phyloP scores from a whole-genome alignment of 1,284 basidiomycete genomes.

The Heterobasidion annosum region DNA sequence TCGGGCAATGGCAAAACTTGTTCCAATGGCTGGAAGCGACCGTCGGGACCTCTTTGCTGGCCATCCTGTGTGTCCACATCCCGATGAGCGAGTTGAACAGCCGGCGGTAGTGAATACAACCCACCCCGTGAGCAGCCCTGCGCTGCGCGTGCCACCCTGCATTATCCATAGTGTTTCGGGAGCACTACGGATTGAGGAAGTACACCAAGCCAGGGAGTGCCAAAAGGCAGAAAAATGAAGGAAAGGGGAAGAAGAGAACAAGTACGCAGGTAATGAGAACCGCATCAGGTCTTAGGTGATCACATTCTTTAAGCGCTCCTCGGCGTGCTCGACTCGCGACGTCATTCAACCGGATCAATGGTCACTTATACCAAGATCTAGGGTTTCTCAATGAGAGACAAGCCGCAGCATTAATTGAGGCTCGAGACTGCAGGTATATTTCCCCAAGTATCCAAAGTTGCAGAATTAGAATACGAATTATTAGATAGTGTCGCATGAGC shows the following conservation, averaged over 20 bases:
- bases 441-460: no score
- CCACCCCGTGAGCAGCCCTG: constrained; percentile 15
- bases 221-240: not conserved
- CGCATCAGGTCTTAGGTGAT: no score
- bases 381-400: no score
- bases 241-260: not conserved
- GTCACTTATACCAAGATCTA: no score
- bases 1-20: constrained; percentile 50
- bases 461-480: no score
- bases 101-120: not conserved
- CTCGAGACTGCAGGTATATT: no score
- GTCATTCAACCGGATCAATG: no score
- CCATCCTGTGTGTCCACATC: constrained; percentile 30
- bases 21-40: constrained; percentile 41
- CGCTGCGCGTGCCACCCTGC: constrained; percentile 59
- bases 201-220: no score
- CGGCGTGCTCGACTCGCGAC: no score
- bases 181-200: not conserved
- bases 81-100: constrained; percentile 2
- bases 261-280: not conserved
- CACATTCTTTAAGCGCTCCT: no score
- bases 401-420: no score
- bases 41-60: constrained; percentile 38
- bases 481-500: no score
- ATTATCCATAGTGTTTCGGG: constrained; percentile 42